These are phyloP conservation scores for Aspergillus persii DNA, from an alignment of 2,329 filamentous ascomycete genomes.

Conservation along the genomic window DNA sequence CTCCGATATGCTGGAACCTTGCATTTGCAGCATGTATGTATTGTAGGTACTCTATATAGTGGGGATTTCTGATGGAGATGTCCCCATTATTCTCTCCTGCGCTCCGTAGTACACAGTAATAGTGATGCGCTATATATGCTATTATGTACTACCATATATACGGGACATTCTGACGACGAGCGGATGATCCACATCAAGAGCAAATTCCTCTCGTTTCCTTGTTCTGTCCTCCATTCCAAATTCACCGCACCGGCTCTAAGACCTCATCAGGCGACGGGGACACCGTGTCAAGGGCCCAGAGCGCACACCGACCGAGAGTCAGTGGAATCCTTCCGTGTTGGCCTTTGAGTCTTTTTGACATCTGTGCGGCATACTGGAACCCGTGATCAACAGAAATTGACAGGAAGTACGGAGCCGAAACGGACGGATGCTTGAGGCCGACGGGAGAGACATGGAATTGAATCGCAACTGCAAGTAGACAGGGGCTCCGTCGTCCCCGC, in stretches of 20 bases:
- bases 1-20: not conserved
- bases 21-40: not conserved
- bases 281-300: not conserved
- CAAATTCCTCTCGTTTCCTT: not conserved
- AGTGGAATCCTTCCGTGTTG: not conserved
- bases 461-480: too few relatives aligned
- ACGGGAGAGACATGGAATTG: not conserved
- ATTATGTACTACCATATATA: too few relatives aligned
- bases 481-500: too few relatives aligned
- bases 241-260: not conserved
- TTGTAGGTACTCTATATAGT: not conserved
- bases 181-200: not conserved
- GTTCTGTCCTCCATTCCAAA: not conserved
- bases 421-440: not conserved
- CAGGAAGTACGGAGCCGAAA: not conserved
- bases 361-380: not conserved
- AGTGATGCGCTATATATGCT: too few relatives aligned
- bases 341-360: not conserved
- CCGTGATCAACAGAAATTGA: not conserved
- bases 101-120: too few relatives aligned
- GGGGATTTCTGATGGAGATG: not conserved
- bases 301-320: not conserved
- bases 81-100: too few relatives aligned
- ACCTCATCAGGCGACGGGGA: not conserved
- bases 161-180: too few relatives aligned